Conservation (phyloP, 345 rosid species). For the Gossypium turneri region DNA sequence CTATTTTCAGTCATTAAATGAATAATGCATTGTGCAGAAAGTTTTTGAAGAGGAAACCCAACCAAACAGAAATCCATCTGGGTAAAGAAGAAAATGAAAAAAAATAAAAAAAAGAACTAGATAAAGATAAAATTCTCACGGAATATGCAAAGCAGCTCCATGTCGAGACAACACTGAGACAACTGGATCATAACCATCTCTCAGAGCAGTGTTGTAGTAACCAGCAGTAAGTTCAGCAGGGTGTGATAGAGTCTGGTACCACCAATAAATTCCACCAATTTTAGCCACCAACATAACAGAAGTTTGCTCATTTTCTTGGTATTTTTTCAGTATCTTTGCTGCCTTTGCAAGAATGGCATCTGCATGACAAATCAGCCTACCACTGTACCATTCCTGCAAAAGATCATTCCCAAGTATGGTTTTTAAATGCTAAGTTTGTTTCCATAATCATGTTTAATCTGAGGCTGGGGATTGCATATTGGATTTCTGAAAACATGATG, state of each 20-base stretch:
- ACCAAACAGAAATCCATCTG: background rate
- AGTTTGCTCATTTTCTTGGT: conserved; percentile 38
- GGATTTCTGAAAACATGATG: background rate
- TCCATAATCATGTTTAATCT: background rate
- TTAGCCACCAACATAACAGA: conserved; percentile 52
- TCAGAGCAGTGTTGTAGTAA: conserved; percentile 55
- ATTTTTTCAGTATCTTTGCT: conserved; percentile 42
- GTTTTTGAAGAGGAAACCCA: background rate
- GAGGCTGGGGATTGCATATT: background rate
- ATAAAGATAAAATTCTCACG: conserved; percentile 31
- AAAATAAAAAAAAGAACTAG: background rate
- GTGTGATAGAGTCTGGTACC: conserved; percentile 57
- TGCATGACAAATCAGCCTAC: conserved; percentile 64
- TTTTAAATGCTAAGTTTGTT: background rate
- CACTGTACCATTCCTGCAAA: conserved; percentile 68
- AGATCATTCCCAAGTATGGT: conserved; percentile 5
- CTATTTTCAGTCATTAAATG: background rate
- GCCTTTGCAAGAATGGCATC: conserved; percentile 68
- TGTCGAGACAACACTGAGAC: conserved; percentile 59
- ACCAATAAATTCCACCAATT: conserved; percentile 68
- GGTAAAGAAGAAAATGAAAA: background rate
- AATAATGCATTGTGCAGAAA: conserved; percentile 4
- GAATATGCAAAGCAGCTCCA: conserved; percentile 62
- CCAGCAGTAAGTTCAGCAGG: conserved; percentile 26
- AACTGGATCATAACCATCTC: conserved; percentile 63